Base-by-base conservation (phyloP, 1,139 yeast genomes). In the Magnusiomyces paraingens region DNA sequence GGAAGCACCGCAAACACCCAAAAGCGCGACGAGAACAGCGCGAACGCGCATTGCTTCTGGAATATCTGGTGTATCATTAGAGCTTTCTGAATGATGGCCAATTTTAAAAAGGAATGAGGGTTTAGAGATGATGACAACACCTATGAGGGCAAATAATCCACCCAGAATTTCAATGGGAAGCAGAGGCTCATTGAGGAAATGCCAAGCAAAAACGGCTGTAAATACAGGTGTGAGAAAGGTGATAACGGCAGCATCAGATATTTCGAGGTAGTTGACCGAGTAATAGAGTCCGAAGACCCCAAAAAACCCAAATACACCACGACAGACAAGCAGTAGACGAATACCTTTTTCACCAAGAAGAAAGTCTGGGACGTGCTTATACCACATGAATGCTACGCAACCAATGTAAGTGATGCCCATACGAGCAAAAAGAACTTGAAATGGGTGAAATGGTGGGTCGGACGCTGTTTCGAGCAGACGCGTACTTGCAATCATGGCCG, bases 61-160 rank as follows among this genome's bases (percentile, higher is more conserved):
- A 6, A 50, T 55, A 41, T 55, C 57, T 21, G 51, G 58, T 42
- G 49, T 46, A 15, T 45, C 54, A 18, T 53, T 56, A 10, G 42
- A 52, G n/a, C 36, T 52, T 11, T 49, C 22, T 40, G 47, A 47
- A 40, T 52, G 52, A n/a, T n/a, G 15, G n/a, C 20, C 11, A 11
- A 22, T 6, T n/a, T 53, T 53, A 32, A 86, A 82, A 38, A 88
- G 61, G 59, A 85, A 85, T n/a, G 79, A 71, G 0, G 97, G 97
- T 64, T 89, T 81, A 1, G 96, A 93, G 61, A 90, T 86, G 26
- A 89, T 70, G 1, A 89, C 60, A 1, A 90, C 96, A 1, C 97
- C 97, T 1, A 74, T 64, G 21, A 90, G 73, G 0, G 96, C 86
- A 2, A 83, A 68, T 0, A 83, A 15, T 0, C 91, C 86, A 42